Percentiles rank a stretch among this genome's conserved stretches.
These are phyloP conservation scores for Thermothielavioides terrestris DNA, from an alignment of 495 filamentous ascomycete genomes.

Conservation along the genomic window DNA sequence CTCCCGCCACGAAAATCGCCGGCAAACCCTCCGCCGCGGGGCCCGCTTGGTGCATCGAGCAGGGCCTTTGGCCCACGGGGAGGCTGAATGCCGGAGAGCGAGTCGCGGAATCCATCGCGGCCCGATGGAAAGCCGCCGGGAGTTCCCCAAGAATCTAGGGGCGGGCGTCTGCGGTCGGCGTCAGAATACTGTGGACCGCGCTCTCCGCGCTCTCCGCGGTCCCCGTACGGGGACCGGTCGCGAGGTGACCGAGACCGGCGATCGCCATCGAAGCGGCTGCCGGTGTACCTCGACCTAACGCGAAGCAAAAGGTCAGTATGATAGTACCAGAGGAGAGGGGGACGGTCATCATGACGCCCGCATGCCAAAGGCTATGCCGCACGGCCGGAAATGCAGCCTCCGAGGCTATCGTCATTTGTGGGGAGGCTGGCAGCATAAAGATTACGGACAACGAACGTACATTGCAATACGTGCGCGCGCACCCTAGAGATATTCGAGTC, in stretches of 20 bases:
- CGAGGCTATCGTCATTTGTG: too few relatives aligned
- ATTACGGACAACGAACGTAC: not conserved
- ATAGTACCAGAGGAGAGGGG: too few relatives aligned
- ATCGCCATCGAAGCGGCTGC: slow-evolving; percentile 39
- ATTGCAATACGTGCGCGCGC: not conserved
- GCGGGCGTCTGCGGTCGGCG: slow-evolving; percentile 39
- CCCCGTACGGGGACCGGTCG: slow-evolving; percentile 49
- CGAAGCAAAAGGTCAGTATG: not conserved
- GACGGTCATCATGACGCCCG: too few relatives aligned
- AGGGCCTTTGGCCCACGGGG: slow-evolving; percentile 65
- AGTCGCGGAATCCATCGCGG: slow-evolving; percentile 41
- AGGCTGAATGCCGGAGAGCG: slow-evolving; percentile 39
- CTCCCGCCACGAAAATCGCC: slow-evolving; percentile 38
- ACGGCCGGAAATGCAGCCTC: too few relatives aligned
- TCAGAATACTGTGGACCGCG: slow-evolving; percentile 38
- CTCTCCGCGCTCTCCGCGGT: slow-evolving; percentile 31
- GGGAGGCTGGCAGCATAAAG: too few relatives aligned
- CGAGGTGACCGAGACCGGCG: slow-evolving; percentile 46
- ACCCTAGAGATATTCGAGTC: not conserved
- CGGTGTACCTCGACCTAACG: slow-evolving; percentile 40
- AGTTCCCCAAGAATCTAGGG: slow-evolving; percentile 42
- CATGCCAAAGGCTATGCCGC: too few relatives aligned
- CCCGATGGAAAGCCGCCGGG: slow-evolving; percentile 38
- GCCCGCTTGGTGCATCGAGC: slow-evolving; percentile 55
- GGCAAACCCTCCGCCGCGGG: slow-evolving; percentile 40